Evolutionary conservation across 768 basidiomycete genomes (phyloP), one percentile per base, ranked within the genome.

Genomic region (Suillus discolor): DNA sequence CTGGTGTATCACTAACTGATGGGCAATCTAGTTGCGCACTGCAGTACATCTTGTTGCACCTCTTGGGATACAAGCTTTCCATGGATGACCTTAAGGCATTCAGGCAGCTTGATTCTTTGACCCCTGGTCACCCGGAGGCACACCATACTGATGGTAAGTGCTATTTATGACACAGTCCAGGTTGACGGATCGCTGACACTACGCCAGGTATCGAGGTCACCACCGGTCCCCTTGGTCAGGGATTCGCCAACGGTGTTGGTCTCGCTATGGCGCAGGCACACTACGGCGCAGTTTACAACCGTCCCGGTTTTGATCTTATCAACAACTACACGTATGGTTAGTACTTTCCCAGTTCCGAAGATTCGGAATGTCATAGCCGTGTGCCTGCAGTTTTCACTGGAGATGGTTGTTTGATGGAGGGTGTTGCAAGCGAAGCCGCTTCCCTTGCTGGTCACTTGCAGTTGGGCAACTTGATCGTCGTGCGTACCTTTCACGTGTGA

Each of bases 371-470:
- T 60, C 41, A 62, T 64, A 62, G 60, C 65, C 61, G 25, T 57
- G 66, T 9, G 62, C 64, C 59, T 61, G 23, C 67, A 93, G 93
- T 91, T 61, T 97, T 97, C 82, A 84, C 87, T 66, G 96, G 96
- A 72, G 96, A 98, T 79, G 96, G 96, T 55, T 98, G 96, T 80
- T 84, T 98, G 62, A 96, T 96, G 92, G 96, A 98, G 79, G 96
- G 96, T 83, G 89, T 98, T 70, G 86, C 95, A n/a, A 85, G 86
- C 68, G 96, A 98, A 78, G 94, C 96, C 47, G 91, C 92, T 66
- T 94, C 92, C 72, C 85, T 97, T 68, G 96, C 94, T 67, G 96
- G 96, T 68, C 96, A 98, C 80, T 85, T 97, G 72, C 89, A 95
- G 76, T 86, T 98, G 49, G 95, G 93, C 64, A 97, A 96, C 80